Base-by-base conservation (phyloP, 2,329 filamentous ascomycete genomes). In the Aureobasidium sp. region DNA sequence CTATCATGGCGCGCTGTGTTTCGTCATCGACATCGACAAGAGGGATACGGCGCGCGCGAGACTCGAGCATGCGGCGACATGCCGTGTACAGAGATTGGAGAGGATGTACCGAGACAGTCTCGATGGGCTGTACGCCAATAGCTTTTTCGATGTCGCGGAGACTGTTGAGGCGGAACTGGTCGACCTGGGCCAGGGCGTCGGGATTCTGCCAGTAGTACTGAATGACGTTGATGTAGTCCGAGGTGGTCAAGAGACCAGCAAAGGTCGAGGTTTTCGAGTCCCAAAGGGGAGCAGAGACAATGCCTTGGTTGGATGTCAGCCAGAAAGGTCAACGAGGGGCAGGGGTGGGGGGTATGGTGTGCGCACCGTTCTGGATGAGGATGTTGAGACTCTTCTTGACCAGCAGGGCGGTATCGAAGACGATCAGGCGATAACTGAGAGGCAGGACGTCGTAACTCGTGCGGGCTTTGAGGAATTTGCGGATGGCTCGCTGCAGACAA, bases 151-250 rank as follows among this genome's bases (percentile, higher is more conserved):
- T 94, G 66, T 97, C 94, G 82, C 93, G 84, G 61, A 99, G 82
- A 71, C 90, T 96, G 76, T 89, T 93, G 64, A 99, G 78, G 49
- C 90, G 87, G 73, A 99, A 96, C 73, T 96, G 89, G 66, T 97
- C 94, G 68, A 99, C 89, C 71, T 93, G 86, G 65, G 86, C 85
- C 63, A 97, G 83, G 61, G 92, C 88, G 66, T 95, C 90, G 2
- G 93, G 94, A 68, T 94, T 95, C 74, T 97, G 92, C 80, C 91
- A 96, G 79, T 99, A 97, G 76, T 99, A 99, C 73, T 97, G 93
- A 42, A 99, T 95, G 61, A 99, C 88, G 70, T 99, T 99, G 77
- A 99, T 95, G 74, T 94, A 99, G 76, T 99, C 94, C 63, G 91
- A 95, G 64, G 91, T 94, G 29, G 94, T 99, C 65, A 99, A 81